phyloP scores from a whole-genome alignment of 129 eudicot genomes.

The Saussurea involucrata region DNA sequence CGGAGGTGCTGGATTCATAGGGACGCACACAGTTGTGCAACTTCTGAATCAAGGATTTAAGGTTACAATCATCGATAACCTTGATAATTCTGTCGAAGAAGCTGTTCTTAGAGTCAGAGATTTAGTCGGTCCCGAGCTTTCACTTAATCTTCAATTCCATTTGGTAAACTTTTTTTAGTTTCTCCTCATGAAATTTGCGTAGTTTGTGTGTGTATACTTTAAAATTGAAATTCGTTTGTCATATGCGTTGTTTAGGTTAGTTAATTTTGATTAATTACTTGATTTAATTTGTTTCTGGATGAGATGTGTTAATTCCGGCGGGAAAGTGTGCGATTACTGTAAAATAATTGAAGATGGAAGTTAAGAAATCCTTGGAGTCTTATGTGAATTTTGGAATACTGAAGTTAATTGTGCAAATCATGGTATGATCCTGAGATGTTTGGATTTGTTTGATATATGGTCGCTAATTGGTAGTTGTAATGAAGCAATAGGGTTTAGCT shows the following conservation, averaged over 20 bases:
- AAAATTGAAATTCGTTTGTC: background rate
- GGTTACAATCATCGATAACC: constrained; percentile 81
- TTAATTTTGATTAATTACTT: background rate
- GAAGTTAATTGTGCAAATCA: background rate
- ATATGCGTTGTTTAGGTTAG: background rate
- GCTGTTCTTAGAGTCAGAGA: constrained; percentile 62
- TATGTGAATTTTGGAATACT: background rate
- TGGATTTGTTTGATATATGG: background rate
- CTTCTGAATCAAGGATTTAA: constrained; percentile 68
- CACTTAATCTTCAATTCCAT: constrained; percentile 70
- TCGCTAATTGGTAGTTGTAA: background rate
- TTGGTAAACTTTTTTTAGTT: constrained; percentile 40
- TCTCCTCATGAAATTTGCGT: background rate
- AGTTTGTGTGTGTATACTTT: background rate
- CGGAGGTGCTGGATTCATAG: constrained; percentile 98
- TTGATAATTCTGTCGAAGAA: constrained; percentile 78
- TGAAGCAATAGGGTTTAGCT: too few relatives aligned
- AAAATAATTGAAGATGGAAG: background rate
- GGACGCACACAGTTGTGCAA: constrained; percentile 79
- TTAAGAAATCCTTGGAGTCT: background rate
- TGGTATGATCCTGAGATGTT: background rate
- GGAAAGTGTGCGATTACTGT: background rate
- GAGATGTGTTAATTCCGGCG: background rate
- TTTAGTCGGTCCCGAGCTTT: constrained; percentile 60
- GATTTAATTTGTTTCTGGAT: background rate